A percentile compares a stretch with the other conserved stretches of the same genome.
Evolutionary conservation across 495 filamentous ascomycete species (phyloP).

Genomic region (Tuber calosporum): DNA sequence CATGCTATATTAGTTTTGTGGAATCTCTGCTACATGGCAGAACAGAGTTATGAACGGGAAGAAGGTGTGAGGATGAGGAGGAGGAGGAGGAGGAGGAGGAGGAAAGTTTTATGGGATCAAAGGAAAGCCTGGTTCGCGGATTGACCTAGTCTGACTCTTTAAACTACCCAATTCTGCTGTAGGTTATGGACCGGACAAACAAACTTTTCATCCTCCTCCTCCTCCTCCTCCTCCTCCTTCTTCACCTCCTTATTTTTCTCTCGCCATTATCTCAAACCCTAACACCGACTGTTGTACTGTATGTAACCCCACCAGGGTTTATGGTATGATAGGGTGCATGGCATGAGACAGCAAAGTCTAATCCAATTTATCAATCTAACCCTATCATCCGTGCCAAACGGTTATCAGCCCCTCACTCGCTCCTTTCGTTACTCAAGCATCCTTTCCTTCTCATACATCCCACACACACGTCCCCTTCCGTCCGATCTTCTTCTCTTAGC

Average conservation of each 20-base stretch:
- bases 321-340: neutral
- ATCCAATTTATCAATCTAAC: slow-evolving; percentile 2
- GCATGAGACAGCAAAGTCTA: neutral
- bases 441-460: neutral
- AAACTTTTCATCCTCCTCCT: neutral
- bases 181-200: neutral
- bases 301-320: neutral
- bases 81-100: neutral
- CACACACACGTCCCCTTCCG: neutral
- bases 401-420: slow-evolving; percentile 2
- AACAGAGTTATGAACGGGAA: neutral
- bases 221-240: neutral
- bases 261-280: neutral
- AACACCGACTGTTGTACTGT: neutral
- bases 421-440: neutral
- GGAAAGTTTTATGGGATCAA: neutral
- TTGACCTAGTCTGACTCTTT: neutral
- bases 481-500: neutral
- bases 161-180: neutral
- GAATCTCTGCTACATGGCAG: neutral
- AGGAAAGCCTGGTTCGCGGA: neutral
- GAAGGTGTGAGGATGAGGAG: too few relatives aligned
- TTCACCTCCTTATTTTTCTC: neutral
- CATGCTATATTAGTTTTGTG: neutral
- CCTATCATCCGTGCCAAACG: neutral